Conservation (phyloP, 768 basidiomycete genomes). For the Tylopilus vinaceipallidus region DNA sequence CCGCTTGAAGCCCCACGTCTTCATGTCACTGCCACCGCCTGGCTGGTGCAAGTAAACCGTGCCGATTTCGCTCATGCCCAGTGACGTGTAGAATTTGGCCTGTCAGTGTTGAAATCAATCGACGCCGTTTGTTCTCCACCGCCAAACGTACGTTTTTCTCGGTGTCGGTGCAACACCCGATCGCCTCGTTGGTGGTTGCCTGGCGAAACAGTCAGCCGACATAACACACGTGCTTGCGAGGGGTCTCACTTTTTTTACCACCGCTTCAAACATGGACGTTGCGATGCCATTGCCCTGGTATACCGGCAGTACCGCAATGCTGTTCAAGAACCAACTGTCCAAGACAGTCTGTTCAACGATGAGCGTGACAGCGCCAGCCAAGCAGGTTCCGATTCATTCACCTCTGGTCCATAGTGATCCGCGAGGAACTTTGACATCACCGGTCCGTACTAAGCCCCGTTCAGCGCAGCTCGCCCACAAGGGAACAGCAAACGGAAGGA, state of each 20-base stretch:
- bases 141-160: constrained; percentile 5
- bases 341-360: not conserved
- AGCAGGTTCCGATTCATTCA: not conserved
- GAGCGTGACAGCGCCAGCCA: not conserved
- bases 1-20: not conserved
- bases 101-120: not conserved
- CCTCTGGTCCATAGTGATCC: constrained; percentile 2
- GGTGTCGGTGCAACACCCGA: constrained; percentile 1
- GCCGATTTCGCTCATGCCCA: not conserved
- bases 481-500: not conserved
- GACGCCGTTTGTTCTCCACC: not conserved
- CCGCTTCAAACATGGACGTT: not conserved
- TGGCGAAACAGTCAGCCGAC: not conserved
- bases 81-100: constrained; percentile 4
- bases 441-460: not conserved
- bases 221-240: too few relatives aligned
- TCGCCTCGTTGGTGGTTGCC: not conserved
- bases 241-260: constrained; percentile 1
- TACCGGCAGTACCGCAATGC: not conserved
- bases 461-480: not conserved
- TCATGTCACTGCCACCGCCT: not conserved
- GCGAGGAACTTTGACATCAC: not conserved
- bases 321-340: constrained; percentile 5
- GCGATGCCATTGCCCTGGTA: constrained; percentile 6
- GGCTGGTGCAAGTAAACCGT: not conserved